Percentiles rank a stretch among this genome's conserved stretches.
These are phyloP conservation scores for Colletotrichum abscissum DNA, from an alignment of 2,329 filamentous ascomycete genomes.

Conservation along the genomic window DNA sequence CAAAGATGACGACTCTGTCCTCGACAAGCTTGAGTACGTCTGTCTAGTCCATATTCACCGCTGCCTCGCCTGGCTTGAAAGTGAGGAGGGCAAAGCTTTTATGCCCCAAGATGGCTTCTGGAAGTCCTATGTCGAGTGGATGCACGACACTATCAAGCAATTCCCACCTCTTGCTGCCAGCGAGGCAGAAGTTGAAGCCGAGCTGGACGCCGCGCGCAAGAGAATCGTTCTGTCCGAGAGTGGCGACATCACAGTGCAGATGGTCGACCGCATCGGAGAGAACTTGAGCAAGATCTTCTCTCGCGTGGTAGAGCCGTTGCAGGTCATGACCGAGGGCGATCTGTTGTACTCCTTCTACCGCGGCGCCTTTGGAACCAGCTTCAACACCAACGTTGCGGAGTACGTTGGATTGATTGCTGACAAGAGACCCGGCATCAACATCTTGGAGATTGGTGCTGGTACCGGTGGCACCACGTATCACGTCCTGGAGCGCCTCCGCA, in stretches of 20 bases:
- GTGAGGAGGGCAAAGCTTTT: conserved; percentile 9
- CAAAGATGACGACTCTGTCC: conserved; percentile 29
- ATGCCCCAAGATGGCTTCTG: conserved; percentile 25
- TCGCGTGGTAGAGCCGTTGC: conserved; percentile 47
- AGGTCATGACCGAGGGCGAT: conserved; percentile 49
- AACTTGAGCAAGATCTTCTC: conserved; percentile 45
- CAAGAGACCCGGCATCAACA: conserved; percentile 38
- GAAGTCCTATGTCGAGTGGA: conserved; percentile 27
- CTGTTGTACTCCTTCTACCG: conserved; percentile 48
- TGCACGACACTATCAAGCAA: conserved; percentile 22
- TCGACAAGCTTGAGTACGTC: conserved; percentile 31
- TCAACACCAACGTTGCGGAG: conserved; percentile 29
- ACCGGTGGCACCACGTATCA: conserved; percentile 27
- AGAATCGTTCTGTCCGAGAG: conserved; percentile 25
- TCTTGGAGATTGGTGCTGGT: conserved; percentile 27
- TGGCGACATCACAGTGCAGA: conserved; percentile 26
- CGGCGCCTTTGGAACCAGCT: conserved; percentile 25
- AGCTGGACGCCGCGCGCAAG: conserved; percentile 18
- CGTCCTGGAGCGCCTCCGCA: conserved; percentile 29
- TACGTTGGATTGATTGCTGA: conserved; percentile 37
- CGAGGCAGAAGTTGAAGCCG: conserved; percentile 13
- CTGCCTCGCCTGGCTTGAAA: conserved; percentile 24
- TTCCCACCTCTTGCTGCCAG: conserved; percentile 13
- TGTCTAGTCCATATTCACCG: conserved; percentile 28
- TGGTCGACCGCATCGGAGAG: conserved; percentile 26